phyloP scores from a whole-genome alignment of 1,284 basidiomycete species.

The Boletus subluridellus region DNA sequence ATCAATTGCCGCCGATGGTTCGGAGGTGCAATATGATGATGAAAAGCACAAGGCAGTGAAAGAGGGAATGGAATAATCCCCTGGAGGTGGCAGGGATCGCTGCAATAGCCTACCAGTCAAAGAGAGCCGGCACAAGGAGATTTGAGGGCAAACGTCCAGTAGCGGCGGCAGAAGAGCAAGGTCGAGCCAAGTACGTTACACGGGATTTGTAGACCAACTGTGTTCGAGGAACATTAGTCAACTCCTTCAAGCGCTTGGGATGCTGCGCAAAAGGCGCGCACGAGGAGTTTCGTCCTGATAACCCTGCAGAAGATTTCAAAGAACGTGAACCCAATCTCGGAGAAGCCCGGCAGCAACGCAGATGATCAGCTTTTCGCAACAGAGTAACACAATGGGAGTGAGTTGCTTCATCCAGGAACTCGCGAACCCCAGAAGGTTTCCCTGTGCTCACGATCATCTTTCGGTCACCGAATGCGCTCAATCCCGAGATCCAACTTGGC shows the following conservation, averaged over 20 bases:
- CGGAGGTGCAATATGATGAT: not conserved
- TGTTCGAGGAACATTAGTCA: not conserved
- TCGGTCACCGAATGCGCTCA: not conserved
- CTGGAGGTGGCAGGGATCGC: too few relatives aligned
- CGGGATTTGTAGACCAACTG: slow-evolving; percentile 42
- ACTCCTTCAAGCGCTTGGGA: too few relatives aligned
- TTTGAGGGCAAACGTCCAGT: slow-evolving; percentile 58
- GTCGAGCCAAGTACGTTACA: slow-evolving; percentile 58
- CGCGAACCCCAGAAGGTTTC: not conserved
- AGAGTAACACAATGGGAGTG: not conserved
- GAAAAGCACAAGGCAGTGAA: too few relatives aligned
- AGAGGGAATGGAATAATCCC: too few relatives aligned
- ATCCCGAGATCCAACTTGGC: not conserved
- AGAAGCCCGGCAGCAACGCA: not conserved
- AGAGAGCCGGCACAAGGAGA: slow-evolving; percentile 32
- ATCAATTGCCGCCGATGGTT: not conserved
- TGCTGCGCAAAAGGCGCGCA: slow-evolving; percentile 2
- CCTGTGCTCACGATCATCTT: not conserved
- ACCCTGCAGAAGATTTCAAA: slow-evolving; percentile 65
- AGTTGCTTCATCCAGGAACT: slow-evolving; percentile 16
- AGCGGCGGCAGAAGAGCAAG: slow-evolving; percentile 63
- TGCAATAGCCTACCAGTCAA: too few relatives aligned
- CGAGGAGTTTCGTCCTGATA: slow-evolving; percentile 77
- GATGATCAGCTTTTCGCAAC: not conserved
- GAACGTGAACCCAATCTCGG: slow-evolving; percentile 45